Conservation (phyloP, 306 rosid species). For the Quercus wislizeni region DNA sequence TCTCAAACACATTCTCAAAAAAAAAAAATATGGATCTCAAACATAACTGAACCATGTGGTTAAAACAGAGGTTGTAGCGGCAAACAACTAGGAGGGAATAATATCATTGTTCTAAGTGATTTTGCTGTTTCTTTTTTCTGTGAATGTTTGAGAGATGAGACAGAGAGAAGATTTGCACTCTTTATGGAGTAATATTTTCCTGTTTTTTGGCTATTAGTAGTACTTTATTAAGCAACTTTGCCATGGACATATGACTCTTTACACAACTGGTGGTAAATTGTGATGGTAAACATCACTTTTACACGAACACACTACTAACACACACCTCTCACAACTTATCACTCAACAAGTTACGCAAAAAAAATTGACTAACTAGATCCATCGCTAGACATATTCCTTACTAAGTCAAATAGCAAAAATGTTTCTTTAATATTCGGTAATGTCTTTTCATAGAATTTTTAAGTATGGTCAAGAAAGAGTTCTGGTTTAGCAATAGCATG, state of each 20-base stretch:
- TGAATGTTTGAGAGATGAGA: not conserved
- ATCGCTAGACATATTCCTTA: not conserved
- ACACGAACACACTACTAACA: too few species aligned
- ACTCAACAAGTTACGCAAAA: too few species aligned
- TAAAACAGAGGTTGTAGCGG: constrained; percentile 4
- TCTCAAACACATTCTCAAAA: not conserved
- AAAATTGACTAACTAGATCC: too few species aligned
- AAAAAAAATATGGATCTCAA: too few species aligned
- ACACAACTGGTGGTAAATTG: too few species aligned
- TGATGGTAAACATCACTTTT: too few species aligned
- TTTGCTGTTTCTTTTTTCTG: not conserved
- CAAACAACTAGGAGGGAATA: not conserved
- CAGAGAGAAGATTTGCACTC: not conserved
- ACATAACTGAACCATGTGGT: constrained; percentile 2
- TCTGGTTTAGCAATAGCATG: not conserved
- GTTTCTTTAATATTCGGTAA: not conserved
- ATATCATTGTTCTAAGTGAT: not conserved
- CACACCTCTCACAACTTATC: too few species aligned
- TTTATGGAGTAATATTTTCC: not conserved
- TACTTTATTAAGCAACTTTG: not conserved
- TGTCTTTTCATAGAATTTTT: not conserved
- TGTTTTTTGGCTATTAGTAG: not conserved
- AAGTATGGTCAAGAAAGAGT: not conserved
- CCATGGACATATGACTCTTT: too few species aligned
- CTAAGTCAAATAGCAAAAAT: not conserved